A percentile compares a stretch with the other conserved stretches of the same genome.
Conservation (phyloP, 805 yeast genomes). For the Metschnikowia matae region DNA sequence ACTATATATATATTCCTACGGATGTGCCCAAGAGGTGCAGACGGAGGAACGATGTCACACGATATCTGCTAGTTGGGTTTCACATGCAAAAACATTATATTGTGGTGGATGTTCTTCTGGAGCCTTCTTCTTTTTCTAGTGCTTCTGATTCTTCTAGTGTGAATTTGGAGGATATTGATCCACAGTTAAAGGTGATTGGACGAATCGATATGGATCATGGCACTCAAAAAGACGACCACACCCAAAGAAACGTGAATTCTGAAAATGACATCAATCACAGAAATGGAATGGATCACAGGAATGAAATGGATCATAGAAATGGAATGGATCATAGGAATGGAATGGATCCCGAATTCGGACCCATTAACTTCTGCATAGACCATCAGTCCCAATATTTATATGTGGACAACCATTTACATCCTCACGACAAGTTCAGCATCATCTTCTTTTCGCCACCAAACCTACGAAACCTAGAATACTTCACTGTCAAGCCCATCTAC, state of each 20-base stretch:
- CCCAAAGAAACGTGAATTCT: too few relatives aligned
- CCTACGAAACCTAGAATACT: slow-evolving; percentile 67
- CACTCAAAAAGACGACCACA: too few relatives aligned
- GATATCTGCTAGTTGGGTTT: slow-evolving; percentile 23
- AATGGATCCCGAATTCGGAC: neutral
- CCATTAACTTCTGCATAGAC: slow-evolving; percentile 6
- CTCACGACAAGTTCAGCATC: slow-evolving; percentile 11
- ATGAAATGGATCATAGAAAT: neutral
- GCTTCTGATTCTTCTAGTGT: neutral
- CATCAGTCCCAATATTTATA: slow-evolving; percentile 2
- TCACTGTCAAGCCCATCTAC: slow-evolving; percentile 67
- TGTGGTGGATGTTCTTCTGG: slow-evolving; percentile 14
- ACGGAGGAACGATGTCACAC: neutral
- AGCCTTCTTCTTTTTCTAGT: neutral
- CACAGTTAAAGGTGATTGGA: slow-evolving; percentile 6
- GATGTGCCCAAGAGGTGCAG: slow-evolving; percentile 22
- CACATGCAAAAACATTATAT: slow-evolving; percentile 20
- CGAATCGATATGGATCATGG: neutral
- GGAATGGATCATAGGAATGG: too few relatives aligned
- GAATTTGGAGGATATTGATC: slow-evolving; percentile 1
- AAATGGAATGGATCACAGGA: neutral
- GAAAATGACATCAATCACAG: neutral
- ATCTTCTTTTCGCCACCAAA: slow-evolving; percentile 69
- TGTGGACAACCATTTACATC: slow-evolving; percentile 7
- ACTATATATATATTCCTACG: slow-evolving; percentile 33